Evolutionary conservation across 1,284 basidiomycete species (phyloP).

Genomic region (Trichosporon ovoides): DNA sequence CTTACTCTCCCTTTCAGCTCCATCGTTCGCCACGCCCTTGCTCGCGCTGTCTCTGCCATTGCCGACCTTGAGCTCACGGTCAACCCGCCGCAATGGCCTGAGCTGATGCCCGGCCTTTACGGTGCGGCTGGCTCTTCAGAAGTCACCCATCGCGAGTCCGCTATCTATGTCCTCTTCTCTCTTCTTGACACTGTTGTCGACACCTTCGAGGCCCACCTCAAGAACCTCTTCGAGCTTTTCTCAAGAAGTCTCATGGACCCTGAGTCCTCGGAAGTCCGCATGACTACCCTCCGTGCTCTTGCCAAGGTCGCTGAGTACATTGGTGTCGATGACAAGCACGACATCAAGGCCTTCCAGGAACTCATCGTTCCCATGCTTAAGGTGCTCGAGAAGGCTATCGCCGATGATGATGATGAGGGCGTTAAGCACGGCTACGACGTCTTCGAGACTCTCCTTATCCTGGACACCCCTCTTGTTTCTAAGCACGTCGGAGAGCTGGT

Average conservation of each 20-base stretch:
- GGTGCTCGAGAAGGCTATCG: conserved; percentile 84
- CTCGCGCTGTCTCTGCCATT: conserved; percentile 89
- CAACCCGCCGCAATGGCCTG: conserved; percentile 66
- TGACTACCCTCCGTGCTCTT: conserved; percentile 83
- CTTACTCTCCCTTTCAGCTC: conserved; percentile 54
- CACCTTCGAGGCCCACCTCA: conserved; percentile 71
- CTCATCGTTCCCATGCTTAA: conserved; percentile 85
- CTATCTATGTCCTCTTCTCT: conserved; percentile 84
- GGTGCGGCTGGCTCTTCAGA: conserved; percentile 66
- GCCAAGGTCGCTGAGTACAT: conserved; percentile 93
- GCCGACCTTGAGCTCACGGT: conserved; percentile 81
- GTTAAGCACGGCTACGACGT: conserved; percentile 92
- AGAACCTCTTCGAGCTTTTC: conserved; percentile 78
- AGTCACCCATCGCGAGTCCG: conserved; percentile 79
- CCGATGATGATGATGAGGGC: conserved; percentile 70
- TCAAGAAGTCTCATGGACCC: conserved; percentile 72
- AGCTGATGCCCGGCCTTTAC: conserved; percentile 83
- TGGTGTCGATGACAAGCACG: conserved; percentile 76
- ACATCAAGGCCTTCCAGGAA: conserved; percentile 83
- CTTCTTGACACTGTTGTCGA: conserved; percentile 90
- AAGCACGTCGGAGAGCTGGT: conserved; percentile 84
- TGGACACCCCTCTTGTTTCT: conserved; percentile 87
- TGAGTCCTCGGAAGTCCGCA: conserved; percentile 82
- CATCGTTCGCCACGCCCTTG: conserved; percentile 80
- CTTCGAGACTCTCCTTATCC: conserved; percentile 88